phyloP scores from a whole-genome alignment of 148 eudicot species.

The Agrostemma githago region DNA sequence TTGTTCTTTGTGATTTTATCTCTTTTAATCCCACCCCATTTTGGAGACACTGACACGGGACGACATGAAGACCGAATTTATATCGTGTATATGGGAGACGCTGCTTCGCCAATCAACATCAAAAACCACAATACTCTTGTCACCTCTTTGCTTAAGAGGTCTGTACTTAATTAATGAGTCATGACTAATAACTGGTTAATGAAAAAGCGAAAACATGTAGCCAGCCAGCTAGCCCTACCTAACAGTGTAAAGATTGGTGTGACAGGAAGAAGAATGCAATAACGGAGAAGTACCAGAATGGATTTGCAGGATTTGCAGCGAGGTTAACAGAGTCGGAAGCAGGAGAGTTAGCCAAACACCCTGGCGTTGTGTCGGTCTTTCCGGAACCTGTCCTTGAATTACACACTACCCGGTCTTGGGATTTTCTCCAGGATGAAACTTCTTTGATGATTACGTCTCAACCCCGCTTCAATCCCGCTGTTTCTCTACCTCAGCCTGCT shows the following conservation, averaged over 20 bases:
- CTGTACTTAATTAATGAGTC: background rate
- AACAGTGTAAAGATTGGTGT: background rate
- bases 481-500: constrained; percentile 20
- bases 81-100: constrained; percentile 11
- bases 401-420: constrained; percentile 67
- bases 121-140: constrained; percentile 36
- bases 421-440: constrained; percentile 49
- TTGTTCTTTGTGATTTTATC: too few relatives aligned
- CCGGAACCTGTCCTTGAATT: constrained; percentile 52
- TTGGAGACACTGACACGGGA: background rate
- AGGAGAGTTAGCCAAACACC: constrained; percentile 29
- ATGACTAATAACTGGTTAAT: too few relatives aligned
- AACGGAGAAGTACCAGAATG: constrained; percentile 47
- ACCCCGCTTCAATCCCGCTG: constrained; percentile 3
- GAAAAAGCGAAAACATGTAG: too few relatives aligned
- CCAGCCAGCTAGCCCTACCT: too few relatives aligned
- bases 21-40: background rate
- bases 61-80: too few relatives aligned
- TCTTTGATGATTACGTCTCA: constrained; percentile 24
- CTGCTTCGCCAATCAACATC: constrained; percentile 26
- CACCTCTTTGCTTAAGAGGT: constrained; percentile 40
- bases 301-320: constrained; percentile 68
- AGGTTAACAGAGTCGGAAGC: constrained; percentile 50
- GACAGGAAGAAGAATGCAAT: constrained; percentile 47
- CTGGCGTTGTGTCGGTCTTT: constrained; percentile 71